phyloP scores from a whole-genome alignment of 1,139 yeast species.

The Pichia sp. region DNA sequence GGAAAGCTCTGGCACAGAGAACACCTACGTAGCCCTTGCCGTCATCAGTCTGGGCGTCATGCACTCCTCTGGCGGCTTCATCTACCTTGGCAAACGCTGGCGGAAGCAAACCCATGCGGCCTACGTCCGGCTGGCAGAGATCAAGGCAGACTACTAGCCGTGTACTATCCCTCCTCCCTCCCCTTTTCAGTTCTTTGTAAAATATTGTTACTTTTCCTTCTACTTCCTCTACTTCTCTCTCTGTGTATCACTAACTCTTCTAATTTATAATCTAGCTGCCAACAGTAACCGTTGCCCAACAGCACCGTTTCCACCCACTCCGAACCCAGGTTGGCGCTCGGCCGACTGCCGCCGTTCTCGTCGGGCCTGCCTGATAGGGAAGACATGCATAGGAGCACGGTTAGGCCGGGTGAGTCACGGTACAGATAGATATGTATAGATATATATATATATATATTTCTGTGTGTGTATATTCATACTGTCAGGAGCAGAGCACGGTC shows the following conservation, averaged over 20 bases:
- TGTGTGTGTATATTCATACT: background rate
- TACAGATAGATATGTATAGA: background rate
- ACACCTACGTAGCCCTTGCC: constrained; percentile 38
- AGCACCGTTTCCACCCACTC: background rate
- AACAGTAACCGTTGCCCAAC: too few species aligned
- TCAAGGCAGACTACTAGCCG: background rate
- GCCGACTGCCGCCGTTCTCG: background rate
- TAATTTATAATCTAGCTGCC: too few species aligned
- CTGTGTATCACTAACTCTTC: background rate
- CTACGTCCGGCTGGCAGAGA: constrained; percentile 26
- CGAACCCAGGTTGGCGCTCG: background rate
- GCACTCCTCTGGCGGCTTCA: constrained; percentile 34
- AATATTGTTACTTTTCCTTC: background rate
- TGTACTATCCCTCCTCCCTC: background rate
- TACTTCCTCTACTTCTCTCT: background rate
- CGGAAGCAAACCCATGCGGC: constrained; percentile 35
- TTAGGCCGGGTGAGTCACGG: background rate
- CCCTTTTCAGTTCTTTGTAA: background rate
- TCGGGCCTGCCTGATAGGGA: background rate
- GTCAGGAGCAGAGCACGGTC: too few species aligned
- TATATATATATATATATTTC: background rate
- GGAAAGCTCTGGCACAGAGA: constrained; percentile 34
- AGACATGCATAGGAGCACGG: background rate
- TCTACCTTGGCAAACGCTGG: constrained; percentile 37
- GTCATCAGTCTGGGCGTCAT: constrained; percentile 34